Percentiles rank a stretch among this genome's conserved stretches.
These are phyloP conservation scores for Gossypium mustelinum DNA, from an alignment of 345 rosid genomes.

Conservation along the genomic window DNA sequence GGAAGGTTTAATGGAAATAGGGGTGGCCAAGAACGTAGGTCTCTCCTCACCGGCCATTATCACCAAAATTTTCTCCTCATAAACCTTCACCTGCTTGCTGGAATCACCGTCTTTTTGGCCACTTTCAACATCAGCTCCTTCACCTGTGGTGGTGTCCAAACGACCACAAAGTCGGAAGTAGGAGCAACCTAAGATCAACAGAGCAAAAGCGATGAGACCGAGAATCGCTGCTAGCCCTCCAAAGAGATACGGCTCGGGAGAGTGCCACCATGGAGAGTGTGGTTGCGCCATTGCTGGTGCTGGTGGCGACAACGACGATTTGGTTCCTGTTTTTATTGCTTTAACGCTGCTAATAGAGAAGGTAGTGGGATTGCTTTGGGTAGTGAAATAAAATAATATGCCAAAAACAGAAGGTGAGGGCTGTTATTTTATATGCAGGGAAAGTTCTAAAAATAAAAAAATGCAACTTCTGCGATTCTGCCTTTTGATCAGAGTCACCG, in stretches of 20 bases:
- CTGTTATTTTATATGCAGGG: conserved; percentile 31
- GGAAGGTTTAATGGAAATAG: conserved; percentile 33
- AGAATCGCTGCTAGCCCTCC: conserved; percentile 79
- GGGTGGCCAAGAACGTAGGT: conserved; percentile 70
- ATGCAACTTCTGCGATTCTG: no score
- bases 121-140: conserved; percentile 25
- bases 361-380: conserved; percentile 1
- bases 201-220: conserved; percentile 64
- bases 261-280: conserved; percentile 56
- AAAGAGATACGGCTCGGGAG: conserved; percentile 71
- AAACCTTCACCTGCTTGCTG: conserved; percentile 25
- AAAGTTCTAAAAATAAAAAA: background rate
- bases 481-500: no score
- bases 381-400: no score
- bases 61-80: conserved; percentile 59
- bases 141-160: conserved; percentile 8
- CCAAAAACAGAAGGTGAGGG: background rate
- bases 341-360: conserved; percentile 8
- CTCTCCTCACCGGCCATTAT: conserved; percentile 71
- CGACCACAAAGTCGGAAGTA: conserved; percentile 48
- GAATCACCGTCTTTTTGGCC: conserved; percentile 39
- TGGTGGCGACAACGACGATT: conserved; percentile 19
- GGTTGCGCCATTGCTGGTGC: conserved; percentile 19
- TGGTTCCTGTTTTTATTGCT: conserved; percentile 3
- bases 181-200: conserved; percentile 64